A percentile compares a stretch with the other conserved stretches of the same genome.
phyloP scores from a whole-genome alignment of 768 basidiomycete genomes.

The Gymnopilus dilepis region DNA sequence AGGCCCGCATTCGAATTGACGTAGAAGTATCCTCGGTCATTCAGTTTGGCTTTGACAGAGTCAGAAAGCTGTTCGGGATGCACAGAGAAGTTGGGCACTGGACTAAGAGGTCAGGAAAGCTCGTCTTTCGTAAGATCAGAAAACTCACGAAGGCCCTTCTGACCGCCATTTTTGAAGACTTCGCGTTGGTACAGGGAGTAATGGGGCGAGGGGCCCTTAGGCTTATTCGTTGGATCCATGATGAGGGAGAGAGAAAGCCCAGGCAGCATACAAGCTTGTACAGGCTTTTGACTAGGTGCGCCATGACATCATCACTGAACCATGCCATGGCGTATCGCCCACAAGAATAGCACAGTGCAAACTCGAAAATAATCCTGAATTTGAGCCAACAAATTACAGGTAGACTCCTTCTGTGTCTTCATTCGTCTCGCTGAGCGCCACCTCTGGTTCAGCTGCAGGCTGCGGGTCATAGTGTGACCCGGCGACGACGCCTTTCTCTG shows the following conservation, averaged over 20 bases:
- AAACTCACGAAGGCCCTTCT: slow-evolving; percentile 38
- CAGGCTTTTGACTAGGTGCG: neutral
- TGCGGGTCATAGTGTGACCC: slow-evolving; percentile 55
- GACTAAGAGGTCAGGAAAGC: neutral
- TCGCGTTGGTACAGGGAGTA: slow-evolving; percentile 58
- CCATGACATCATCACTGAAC: slow-evolving; percentile 6
- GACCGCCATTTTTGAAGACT: slow-evolving; percentile 47
- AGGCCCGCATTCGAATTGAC: slow-evolving; percentile 59
- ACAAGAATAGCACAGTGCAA: slow-evolving; percentile 1
- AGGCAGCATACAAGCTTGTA: neutral
- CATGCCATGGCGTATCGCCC: slow-evolving; percentile 14
- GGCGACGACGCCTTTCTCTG: slow-evolving; percentile 59
- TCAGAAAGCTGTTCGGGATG: slow-evolving; percentile 36
- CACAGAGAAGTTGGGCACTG: slow-evolving; percentile 47
- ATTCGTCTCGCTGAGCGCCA: neutral
- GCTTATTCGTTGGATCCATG: slow-evolving; percentile 56
- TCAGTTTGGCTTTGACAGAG: slow-evolving; percentile 29
- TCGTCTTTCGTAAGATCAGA: neutral
- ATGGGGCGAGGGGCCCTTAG: slow-evolving; percentile 51
- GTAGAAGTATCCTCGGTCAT: slow-evolving; percentile 54
- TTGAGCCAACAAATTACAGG: slow-evolving; percentile 21
- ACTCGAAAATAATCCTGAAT: neutral
- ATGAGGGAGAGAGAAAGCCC: neutral
- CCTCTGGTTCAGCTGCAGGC: neutral
- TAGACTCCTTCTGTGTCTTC: slow-evolving; percentile 25